Evolutionary conservation across 352 stramenopile genomes (phyloP).

Genomic region (Phytophthora tentaculata): DNA sequence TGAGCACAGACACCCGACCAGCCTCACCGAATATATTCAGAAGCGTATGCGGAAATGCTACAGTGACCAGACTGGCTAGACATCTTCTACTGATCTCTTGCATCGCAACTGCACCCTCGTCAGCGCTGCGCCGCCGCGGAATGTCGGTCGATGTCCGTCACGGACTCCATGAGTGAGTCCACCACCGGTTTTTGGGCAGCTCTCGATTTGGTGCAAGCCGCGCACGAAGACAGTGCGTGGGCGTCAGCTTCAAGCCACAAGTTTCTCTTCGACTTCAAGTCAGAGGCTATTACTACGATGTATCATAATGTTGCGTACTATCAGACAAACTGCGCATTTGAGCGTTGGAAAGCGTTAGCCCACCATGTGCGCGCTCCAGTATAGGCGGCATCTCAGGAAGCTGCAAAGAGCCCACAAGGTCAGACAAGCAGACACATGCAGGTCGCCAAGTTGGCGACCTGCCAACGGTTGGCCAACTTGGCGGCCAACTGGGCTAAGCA

Average conservation of each 20-base stretch:
- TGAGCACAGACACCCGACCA: too few relatives aligned
- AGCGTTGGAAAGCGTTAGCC: slow-evolving; percentile 16
- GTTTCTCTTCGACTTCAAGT: neutral
- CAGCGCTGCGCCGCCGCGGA: neutral
- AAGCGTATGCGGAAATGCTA: neutral
- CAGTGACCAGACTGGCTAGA: too few relatives aligned
- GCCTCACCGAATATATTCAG: too few relatives aligned
- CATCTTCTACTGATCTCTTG: neutral
- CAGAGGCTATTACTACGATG: neutral
- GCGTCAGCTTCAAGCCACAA: slow-evolving; percentile 30
- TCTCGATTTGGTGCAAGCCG: slow-evolving; percentile 34
- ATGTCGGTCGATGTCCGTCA: neutral
- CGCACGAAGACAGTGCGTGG: slow-evolving; percentile 21
- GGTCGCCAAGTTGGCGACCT: slow-evolving; percentile 17
- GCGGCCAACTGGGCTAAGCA: too few relatives aligned
- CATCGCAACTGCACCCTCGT: neutral
- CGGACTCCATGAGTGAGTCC: neutral
- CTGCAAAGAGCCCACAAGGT: slow-evolving; percentile 10
- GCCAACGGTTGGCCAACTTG: too few relatives aligned
- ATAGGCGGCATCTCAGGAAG: neutral
- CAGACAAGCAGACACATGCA: slow-evolving; percentile 10
- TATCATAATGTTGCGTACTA: too few relatives aligned
- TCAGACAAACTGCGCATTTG: too few relatives aligned
- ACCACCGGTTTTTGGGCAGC: slow-evolving; percentile 23
- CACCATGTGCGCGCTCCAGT: neutral